Base-by-base conservation (phyloP, 805 yeast species). In the Candida germanica region DNA sequence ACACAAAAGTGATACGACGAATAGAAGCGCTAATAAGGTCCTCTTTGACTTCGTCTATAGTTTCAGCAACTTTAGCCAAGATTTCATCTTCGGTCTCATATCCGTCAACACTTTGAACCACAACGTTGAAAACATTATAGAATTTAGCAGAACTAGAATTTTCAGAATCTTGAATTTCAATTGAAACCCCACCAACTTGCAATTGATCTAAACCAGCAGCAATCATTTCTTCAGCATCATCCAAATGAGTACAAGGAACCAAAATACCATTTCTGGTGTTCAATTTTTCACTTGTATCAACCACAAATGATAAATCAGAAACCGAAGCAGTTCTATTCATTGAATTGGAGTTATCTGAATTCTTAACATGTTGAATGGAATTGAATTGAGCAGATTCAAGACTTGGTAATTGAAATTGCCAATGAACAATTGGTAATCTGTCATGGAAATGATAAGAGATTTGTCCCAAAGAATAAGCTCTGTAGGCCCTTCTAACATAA, bases 401-500 rank as follows among this genome's bases (percentile, higher is more conserved):
- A 44, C 82, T 73, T 42, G 95, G 95, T 50, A 89, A 69, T 61
- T 83, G 87, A 75, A 89, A 89, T 50, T 77, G 77, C 95, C 96
- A 89, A 46, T 86, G 83, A 43, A 88, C 75, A 37, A 84, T 74
- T 26, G 97, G 94, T 34, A 75, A 59, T 38, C 75, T 71, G 36
- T 62, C 71, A 22, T 68, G 58, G 50, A 67, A 64, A 44, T 73
- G 77, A 54, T 87, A 86, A 36, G 69, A 66, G 36, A 94, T 75
- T 45, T 81, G 83, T 37, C 86, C 82, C 43, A 93, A 82, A 26
- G 87, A 82, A 67, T 94, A 93, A 25, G 98, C 98, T 55, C 98
- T 80, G 71, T 89, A 93, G 29, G 98, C 95, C 61, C 98, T 83
- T 61, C 98, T 83, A 42, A 89, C 82, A 62, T 93, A 93, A 40